Base-by-base conservation (phyloP, 2,329 filamentous ascomycete species). In the Lachnellula arida region DNA sequence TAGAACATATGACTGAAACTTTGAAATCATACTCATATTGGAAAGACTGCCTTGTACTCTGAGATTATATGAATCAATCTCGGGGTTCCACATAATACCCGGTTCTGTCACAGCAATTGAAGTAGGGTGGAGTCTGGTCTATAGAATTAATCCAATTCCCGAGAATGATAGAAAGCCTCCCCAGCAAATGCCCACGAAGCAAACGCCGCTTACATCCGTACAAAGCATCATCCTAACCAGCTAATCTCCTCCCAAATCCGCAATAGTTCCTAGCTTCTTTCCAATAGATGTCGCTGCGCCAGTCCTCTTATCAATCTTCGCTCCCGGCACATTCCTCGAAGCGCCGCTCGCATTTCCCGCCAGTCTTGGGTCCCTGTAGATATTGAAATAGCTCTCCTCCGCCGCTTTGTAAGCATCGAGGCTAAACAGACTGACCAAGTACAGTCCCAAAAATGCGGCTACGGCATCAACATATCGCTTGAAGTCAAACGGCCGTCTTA, bases 321-420 rank as follows among this genome's bases (percentile, higher is more conserved):
- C 32, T 11, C 48, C 51, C 3, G 39, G 23, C 9, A 39, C 39
- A 44, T 23, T 34, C 64, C 68, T 14, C 57, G 64, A 8, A 51
- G 43, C 49, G 35, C 56, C 23, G 35, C 51, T 48, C 37, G 48
- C 22, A 39, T 50, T 5, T 23, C 46, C 14, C 39, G 34, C 43
- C 19, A 44, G 51, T 46, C 8, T 46, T 49, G 43, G 34, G 8
- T 54, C 44, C 25, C 58, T 58, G 51, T 79, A 75, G 15, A 79
- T 65, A 59, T 86, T 86, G 71, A 83, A 87, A 15, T 71, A 72
- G 19, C 82, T 86, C 46, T 74, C 76, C 70, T 85, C 79, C 2
- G 82, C 84, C 3, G 82, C 75, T 64, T 79, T 81, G 70, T 84
- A 85, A 0, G 81, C 78, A 65, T 87, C 84, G 53, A 86, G 76